Conservation (phyloP, 768 basidiomycete genomes). For the Podaxis mareebaensis region DNA sequence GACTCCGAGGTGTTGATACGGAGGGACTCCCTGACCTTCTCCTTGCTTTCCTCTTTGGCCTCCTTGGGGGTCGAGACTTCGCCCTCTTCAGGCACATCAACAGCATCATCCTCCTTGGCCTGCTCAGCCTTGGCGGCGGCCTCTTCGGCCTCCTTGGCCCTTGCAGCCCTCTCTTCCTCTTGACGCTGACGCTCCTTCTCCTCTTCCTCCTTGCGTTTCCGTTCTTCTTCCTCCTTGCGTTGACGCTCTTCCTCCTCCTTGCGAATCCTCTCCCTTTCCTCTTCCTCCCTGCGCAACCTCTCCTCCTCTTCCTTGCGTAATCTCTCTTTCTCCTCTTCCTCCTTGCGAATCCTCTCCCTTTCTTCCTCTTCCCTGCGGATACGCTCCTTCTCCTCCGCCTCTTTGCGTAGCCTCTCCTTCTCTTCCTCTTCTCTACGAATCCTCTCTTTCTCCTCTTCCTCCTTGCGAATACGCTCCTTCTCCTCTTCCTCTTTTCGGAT, state of each 20-base stretch:
- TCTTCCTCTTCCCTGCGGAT: conserved; percentile 29
- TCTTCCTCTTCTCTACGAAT: conserved; percentile 47
- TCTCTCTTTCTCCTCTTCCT: conserved; percentile 34
- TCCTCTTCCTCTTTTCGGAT: conserved; percentile 55
- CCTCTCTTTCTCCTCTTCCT: conserved; percentile 33
- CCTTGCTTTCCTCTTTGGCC: conserved; percentile 40
- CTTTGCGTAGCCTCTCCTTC: conserved; percentile 32
- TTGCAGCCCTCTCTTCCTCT: conserved; percentile 44
- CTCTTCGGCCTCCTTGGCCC: conserved; percentile 25
- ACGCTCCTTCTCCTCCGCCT: conserved; percentile 32
- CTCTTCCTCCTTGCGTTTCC: conserved; percentile 32
- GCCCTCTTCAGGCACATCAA: conserved; percentile 43
- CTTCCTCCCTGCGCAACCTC: conserved; percentile 29
- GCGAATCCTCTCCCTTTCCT: conserved; percentile 24
- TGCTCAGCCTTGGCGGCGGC: conserved; percentile 25
- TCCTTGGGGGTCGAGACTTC: conserved; percentile 35
- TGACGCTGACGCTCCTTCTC: conserved; percentile 37
- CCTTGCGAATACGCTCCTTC: conserved; percentile 26
- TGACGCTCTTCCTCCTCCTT: conserved; percentile 34
- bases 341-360: conserved; percentile 18
- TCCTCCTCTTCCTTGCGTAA: conserved; percentile 30
- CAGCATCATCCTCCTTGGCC: conserved; percentile 44
- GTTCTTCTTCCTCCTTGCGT: conserved; percentile 33
- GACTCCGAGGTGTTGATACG: conserved; percentile 63
- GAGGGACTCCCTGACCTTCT: conserved; percentile 53